These are phyloP conservation scores for Coriaria nepalensis DNA, from an alignment of 306 rosid genomes.

Conservation along the genomic window DNA sequence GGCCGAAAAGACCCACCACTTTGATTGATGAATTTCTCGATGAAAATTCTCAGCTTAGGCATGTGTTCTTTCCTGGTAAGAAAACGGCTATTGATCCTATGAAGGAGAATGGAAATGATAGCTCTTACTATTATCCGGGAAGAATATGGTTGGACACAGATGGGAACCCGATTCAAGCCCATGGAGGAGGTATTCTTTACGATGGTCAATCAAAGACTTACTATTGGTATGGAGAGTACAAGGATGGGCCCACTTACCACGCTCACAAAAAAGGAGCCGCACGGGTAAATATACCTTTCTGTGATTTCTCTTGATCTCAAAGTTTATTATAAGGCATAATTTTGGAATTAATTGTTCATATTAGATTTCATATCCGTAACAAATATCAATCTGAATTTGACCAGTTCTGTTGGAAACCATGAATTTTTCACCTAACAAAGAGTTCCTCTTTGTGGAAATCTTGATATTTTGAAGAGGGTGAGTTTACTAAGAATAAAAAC, in stretches of 20 bases:
- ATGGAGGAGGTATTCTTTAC: conserved; percentile 84
- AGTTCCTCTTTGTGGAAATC: too few relatives aligned
- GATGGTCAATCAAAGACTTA: conserved; percentile 57
- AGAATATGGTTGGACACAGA: conserved; percentile 91
- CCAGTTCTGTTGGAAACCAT: too few relatives aligned
- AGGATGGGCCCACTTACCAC: conserved; percentile 87
- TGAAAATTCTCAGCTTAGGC: conserved; percentile 79
- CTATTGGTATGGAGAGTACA: conserved; percentile 98
- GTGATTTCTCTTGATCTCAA: conserved; percentile 5
- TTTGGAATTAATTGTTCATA: too few relatives aligned
- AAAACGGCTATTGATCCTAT: conserved; percentile 50
- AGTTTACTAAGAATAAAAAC: too few relatives aligned
- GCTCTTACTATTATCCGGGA: conserved; percentile 65
- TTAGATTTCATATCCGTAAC: too few relatives aligned
- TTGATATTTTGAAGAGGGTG: too few relatives aligned
- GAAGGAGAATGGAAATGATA: conserved; percentile 37
- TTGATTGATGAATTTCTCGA: conserved; percentile 87
- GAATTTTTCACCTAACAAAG: too few relatives aligned
- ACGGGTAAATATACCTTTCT: conserved; percentile 48
- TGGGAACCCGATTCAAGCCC: conserved; percentile 90
- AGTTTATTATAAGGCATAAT: not conserved
- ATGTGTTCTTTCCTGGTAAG: conserved; percentile 59
- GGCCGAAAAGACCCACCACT: conserved; percentile 57
- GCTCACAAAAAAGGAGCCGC: conserved; percentile 81
- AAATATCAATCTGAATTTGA: too few relatives aligned